Evolutionary conservation across 148 eudicot species (phyloP).

Genomic region (Camellia granthamiana): DNA sequence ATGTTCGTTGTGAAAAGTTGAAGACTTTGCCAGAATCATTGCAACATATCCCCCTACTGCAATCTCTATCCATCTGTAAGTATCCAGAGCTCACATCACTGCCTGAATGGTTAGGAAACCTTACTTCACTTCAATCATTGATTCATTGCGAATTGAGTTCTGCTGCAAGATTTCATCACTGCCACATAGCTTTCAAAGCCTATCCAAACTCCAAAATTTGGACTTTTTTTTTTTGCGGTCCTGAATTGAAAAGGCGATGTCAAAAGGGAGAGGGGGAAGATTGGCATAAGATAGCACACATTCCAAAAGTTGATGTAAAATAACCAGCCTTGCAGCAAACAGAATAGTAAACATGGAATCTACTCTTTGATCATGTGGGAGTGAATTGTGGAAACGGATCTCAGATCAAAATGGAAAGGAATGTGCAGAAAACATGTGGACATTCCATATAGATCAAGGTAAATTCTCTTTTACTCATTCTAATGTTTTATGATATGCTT

Average conservation of each 20-base stretch:
- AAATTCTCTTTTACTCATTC: no score
- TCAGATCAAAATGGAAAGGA: no score
- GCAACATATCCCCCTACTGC: neutral
- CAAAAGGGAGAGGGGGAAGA: neutral
- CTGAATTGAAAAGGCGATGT: conserved; percentile 4
- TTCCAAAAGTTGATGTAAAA: neutral
- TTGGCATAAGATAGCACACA: conserved; percentile 16
- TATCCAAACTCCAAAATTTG: conserved; percentile 5
- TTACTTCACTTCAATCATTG: neutral
- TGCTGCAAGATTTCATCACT: neutral
- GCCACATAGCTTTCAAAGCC: neutral
- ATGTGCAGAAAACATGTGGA: no score
- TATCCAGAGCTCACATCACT: neutral
- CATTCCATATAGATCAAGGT: no score
- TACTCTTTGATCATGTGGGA: no score
- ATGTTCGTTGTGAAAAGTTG: neutral
- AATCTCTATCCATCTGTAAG: neutral
- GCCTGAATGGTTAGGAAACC: neutral
- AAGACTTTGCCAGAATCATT: neutral
- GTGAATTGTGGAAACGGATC: no score
- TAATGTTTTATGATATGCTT: no score
- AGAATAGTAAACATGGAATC: no score
- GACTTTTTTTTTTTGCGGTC: neutral
- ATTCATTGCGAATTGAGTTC: neutral
- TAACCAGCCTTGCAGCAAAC: no score